These are phyloP conservation scores for Coffea canephora DNA, from an alignment of 257 asterid species.

Conservation along the genomic window DNA sequence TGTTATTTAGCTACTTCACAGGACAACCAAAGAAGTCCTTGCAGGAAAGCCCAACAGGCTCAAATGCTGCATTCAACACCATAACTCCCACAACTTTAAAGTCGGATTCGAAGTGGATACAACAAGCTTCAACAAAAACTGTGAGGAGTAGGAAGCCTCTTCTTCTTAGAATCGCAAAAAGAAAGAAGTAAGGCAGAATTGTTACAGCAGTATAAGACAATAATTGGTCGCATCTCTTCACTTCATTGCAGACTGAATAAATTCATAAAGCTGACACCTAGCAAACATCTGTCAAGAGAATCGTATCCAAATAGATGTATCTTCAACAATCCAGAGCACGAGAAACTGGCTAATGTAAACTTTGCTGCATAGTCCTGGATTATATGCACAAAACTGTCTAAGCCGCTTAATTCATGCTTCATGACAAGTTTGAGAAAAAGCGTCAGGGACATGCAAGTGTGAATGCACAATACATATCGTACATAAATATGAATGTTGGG, in stretches of 20 bases:
- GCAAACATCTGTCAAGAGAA: not conserved
- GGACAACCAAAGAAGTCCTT: too few relatives aligned
- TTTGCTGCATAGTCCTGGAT: not conserved
- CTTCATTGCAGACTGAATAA: not conserved
- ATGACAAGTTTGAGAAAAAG: too few relatives aligned
- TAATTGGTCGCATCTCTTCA: not conserved
- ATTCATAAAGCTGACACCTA: too few relatives aligned
- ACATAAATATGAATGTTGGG: too few relatives aligned
- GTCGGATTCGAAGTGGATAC: not conserved
- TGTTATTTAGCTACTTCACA: too few relatives aligned
- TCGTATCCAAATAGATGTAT: not conserved
- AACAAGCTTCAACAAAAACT: not conserved
- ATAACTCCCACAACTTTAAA: not conserved
- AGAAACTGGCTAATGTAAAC: not conserved
- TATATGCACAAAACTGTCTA: not conserved
- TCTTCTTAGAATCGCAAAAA: not conserved
- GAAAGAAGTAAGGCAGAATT: not conserved
- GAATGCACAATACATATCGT: too few relatives aligned
- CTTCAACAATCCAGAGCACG: not conserved
- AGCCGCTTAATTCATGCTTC: too few relatives aligned
- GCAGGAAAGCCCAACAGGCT: not conserved
- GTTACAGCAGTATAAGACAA: not conserved
- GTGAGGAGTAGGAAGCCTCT: not conserved
- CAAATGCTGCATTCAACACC: not conserved
- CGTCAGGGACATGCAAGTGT: too few relatives aligned